phyloP scores from a whole-genome alignment of 257 asterid genomes.

The Avicennia marina region DNA sequence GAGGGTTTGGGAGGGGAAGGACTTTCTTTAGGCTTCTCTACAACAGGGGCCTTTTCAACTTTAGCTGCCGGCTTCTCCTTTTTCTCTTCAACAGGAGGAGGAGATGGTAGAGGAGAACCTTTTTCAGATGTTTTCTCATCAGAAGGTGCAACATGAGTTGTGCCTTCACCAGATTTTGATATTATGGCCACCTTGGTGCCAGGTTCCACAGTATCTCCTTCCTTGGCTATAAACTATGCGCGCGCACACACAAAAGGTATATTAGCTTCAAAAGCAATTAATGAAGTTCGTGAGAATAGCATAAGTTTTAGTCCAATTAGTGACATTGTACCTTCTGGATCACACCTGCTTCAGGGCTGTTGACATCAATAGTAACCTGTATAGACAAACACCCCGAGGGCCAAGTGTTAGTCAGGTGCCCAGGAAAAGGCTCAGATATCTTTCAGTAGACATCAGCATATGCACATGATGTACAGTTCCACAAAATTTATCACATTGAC shows the following conservation, averaged over 20 bases:
- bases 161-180: slow-evolving; percentile 88
- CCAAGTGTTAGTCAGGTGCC: slow-evolving; percentile 6
- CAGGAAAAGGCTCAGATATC: neutral
- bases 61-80: slow-evolving; percentile 51
- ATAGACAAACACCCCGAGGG: slow-evolving; percentile 20
- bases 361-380: slow-evolving; percentile 96
- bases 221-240: slow-evolving; percentile 74
- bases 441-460: neutral
- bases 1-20: slow-evolving; percentile 53
- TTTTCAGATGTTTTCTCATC: slow-evolving; percentile 74
- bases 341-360: slow-evolving; percentile 98
- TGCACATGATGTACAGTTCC: neutral
- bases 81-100: slow-evolving; percentile 51
- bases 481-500: neutral
- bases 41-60: slow-evolving; percentile 47
- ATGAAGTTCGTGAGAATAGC: neutral
- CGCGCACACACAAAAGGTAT: neutral
- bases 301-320: neutral
- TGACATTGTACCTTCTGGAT: slow-evolving; percentile 63
- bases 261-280: slow-evolving; percentile 16
- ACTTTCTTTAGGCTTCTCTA: slow-evolving; percentile 48
- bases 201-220: slow-evolving; percentile 96
- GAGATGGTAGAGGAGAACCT: slow-evolving; percentile 44
- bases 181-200: slow-evolving; percentile 86
- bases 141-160: slow-evolving; percentile 72